Base-by-base conservation (phyloP, 208 protist genomes). In the Porcisia hertigi region DNA sequence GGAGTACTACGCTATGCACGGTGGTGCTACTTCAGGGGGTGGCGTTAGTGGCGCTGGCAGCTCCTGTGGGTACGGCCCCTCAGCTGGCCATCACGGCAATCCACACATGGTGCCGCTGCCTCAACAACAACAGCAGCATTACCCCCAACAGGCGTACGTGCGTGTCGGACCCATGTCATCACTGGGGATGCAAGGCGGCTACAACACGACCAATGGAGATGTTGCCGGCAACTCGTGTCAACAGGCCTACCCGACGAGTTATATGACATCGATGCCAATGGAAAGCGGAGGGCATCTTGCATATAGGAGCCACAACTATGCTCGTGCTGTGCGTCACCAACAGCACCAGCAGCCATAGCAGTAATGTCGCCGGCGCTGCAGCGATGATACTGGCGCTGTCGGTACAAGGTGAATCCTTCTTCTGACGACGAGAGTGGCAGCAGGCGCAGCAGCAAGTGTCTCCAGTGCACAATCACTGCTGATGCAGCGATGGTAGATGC, bases 321-420 rank as follows among this genome's bases (percentile, higher is more conserved):
- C 18, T 36, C 41, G 36, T 16, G 41, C 23, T 52, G 23, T n/a
- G 18, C 41, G 63, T 57, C 71, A 65, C 16, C 62, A 71, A 57
- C 77, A 79, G 69, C 74, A 83, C 23, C 70, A 83, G 75, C 59
- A 67, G 34, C 59, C 58, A 2, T 57, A 69, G 12, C n/a, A 62
- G 71, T 47, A 67, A 52, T 49, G 81, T 20, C 49, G 55, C 16
- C 43, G 6, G 16, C 47, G 7, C 47, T n/a, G 47, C 66, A 2
- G 66, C 30, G 66, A 71, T 23, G 66, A 71, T 55, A n/a, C 18
- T 4, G 53, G 14, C 1, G 52, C 1, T 53, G 59, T 52, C 20
- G 49, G 36, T 39, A 55, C 71, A 74, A 39, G 60, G 43, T 6
- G 39, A 74, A 71, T 39, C 73, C 53, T 41, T 57, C 30, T 30